Percentiles rank a stretch among this genome's conserved stretches.
Evolutionary conservation across 139 green algal genomes (phyloP).

Genomic region (Closterium sp.): DNA sequence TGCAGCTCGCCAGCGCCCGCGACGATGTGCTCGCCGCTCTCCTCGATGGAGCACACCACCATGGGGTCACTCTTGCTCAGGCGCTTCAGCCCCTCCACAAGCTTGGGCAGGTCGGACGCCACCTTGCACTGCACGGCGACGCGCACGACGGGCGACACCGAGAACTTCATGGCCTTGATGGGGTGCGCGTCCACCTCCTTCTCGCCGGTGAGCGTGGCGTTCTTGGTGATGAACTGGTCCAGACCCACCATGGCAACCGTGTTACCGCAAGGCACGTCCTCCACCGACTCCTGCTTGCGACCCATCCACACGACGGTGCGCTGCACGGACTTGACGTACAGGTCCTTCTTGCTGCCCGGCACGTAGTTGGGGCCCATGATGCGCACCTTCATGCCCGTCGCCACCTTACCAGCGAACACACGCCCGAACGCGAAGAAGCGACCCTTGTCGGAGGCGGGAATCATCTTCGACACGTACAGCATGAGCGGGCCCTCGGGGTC

Average conservation of each 20-base stretch:
- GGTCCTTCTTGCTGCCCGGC: constrained; percentile 97
- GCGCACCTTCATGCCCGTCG: constrained; percentile 93
- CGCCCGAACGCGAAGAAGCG: constrained; percentile 98
- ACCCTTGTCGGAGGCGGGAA: constrained; percentile 94
- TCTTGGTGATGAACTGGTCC: constrained; percentile 99
- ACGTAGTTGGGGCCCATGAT: constrained; percentile 99
- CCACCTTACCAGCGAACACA: constrained; percentile 90
- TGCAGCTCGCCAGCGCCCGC: constrained; percentile 93
- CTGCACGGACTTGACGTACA: constrained; percentile 98
- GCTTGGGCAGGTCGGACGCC: constrained; percentile 95
- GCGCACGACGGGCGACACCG: constrained; percentile 90
- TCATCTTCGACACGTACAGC: constrained; percentile 99
- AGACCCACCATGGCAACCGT: constrained; percentile 96
- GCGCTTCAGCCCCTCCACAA: constrained; percentile 98
- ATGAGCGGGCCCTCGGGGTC: constrained; percentile 94
- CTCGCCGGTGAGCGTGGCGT: constrained; percentile 90
- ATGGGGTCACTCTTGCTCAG: constrained; percentile 97
- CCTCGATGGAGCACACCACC: constrained; percentile 97
- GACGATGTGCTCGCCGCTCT: constrained; percentile 99
- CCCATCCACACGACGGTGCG: constrained; percentile 99
- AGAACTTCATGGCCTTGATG: constrained; percentile 99
- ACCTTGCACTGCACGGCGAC: constrained; percentile 93
- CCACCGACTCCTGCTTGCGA: constrained; percentile 92
- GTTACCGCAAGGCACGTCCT: constrained; percentile 98
- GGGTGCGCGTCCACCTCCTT: constrained; percentile 83